phyloP scores from a whole-genome alignment of 139 green algal genomes.

The Chlorella vulgaris region DNA sequence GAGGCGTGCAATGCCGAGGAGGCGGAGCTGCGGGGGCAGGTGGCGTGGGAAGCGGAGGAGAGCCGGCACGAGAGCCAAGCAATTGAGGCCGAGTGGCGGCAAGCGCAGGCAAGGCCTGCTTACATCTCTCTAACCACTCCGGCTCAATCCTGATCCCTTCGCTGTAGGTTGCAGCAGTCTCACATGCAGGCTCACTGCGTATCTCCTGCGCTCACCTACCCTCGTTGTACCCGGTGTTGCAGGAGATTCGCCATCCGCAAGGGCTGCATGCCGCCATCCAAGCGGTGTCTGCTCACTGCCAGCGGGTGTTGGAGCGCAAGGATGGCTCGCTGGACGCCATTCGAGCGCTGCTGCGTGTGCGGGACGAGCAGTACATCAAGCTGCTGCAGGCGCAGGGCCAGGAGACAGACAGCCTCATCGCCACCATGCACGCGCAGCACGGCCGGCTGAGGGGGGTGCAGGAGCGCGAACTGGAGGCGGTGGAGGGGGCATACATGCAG shows the following conservation, averaged over 20 bases:
- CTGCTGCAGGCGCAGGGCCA: slow-evolving; percentile 26
- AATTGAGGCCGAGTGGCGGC: slow-evolving; percentile 35
- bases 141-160: no score
- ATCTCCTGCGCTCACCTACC: not conserved
- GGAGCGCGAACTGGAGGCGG: slow-evolving; percentile 22
- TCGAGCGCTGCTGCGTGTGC: not conserved
- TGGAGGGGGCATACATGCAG: slow-evolving; percentile 34
- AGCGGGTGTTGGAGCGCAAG: slow-evolving; percentile 24
- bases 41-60: slow-evolving; percentile 14
- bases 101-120: not conserved
- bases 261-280: not conserved
- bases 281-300: not conserved
- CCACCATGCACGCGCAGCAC: not conserved
- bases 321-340: not conserved
- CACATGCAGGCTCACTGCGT: not conserved
- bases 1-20: not conserved
- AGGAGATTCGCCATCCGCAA: not conserved
- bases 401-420: slow-evolving; percentile 26
- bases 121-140: no score
- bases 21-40: slow-evolving; percentile 10
- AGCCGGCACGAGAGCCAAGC: slow-evolving; percentile 9
- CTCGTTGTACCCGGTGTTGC: not conserved
- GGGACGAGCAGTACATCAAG: slow-evolving; percentile 16
- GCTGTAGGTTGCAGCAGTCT: no score
- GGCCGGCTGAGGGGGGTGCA: not conserved